Evolutionary conservation across 176 grass and related monocot species (phyloP).

Genomic region (Musa itinerans): DNA sequence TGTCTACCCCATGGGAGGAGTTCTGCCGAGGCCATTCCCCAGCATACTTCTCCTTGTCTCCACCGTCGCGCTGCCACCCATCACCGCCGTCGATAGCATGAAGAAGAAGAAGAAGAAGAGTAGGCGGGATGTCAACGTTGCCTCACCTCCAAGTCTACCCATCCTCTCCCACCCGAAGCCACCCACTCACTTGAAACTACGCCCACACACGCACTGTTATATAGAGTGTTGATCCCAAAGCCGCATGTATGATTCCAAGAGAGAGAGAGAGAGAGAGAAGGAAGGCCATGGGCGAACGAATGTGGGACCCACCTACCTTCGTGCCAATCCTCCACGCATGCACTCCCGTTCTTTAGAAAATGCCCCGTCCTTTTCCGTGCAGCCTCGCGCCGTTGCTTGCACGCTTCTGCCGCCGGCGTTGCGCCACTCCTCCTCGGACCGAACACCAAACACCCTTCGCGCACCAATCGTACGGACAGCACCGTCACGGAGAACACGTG

Average conservation of each 20-base stretch:
- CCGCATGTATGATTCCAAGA: neutral
- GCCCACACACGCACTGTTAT: neutral
- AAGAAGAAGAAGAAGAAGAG: neutral
- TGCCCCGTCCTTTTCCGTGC: neutral
- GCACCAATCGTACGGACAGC: neutral
- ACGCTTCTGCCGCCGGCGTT: neutral
- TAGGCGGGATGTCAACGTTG: neutral
- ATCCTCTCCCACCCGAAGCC: neutral
- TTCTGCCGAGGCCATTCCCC: constrained; percentile 59
- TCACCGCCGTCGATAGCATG: constrained; percentile 23
- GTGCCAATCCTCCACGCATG: neutral
- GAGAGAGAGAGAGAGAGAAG: no score
- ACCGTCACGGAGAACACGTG: neutral
- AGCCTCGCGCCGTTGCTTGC: neutral
- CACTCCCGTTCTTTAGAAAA: neutral
- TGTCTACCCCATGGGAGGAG: constrained; percentile 88
- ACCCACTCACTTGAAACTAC: neutral
- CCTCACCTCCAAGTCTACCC: neutral
- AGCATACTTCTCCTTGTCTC: constrained; percentile 19
- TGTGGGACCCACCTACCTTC: neutral
- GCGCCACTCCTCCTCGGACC: neutral
- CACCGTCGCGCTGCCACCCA: constrained; percentile 10
- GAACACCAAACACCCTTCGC: neutral
- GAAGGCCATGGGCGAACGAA: neutral
- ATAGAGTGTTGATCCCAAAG: neutral